Evolutionary conservation across 2,329 filamentous ascomycete genomes (phyloP), one percentile per base, ranked within the genome.

Genomic region (Dactylella cylindrospora): DNA sequence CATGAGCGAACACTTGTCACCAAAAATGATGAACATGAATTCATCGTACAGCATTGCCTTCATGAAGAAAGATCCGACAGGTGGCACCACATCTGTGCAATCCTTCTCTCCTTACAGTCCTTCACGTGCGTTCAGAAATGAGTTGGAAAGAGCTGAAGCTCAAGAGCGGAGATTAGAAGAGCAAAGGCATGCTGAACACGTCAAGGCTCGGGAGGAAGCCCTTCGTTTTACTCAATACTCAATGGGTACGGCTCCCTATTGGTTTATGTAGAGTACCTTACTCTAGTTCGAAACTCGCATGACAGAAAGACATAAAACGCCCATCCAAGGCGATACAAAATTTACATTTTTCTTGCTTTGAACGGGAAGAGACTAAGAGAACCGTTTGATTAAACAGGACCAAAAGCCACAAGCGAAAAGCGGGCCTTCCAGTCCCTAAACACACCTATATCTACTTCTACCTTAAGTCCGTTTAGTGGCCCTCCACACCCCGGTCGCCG

Each of bases 171-270:
- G 55, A 61, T 61, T 61, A 61, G 55, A 61, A 19, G 47, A 61
- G 47, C 55, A 61, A 38, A 47, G 55, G 44, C 55, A 53, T 2
- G 55, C 55, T 31, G 55, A 47, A 43, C 55, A 61, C 38, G 47
- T 61, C 47, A 61, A 61, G 32, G 55, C 55, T 61, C 47, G 47
- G 47, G 55, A 61, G 55, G 55, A 61, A 43, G 55, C 53, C 41
- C 55, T 51, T 46, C 55, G 55, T 19, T 61, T 61, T 53, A 53
- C 55, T 47, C 40, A 61, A 61, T 61, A 61, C 44, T 61, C 55
- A 61, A 61, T 52, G 55, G 55, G 55, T 61, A 61, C 55, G 55
- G 47, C 55, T 61, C 47, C 55, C 53, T 53, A 61, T 61, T 61
- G 55, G 55, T 61, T 61, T 43, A 61, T 61, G 55, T 61, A 61